A percentile compares a stretch with the other conserved stretches of the same genome.
These are phyloP conservation scores for Salinomyces thailandicus DNA, from an alignment of 2,329 filamentous ascomycete genomes.

Conservation along the genomic window DNA sequence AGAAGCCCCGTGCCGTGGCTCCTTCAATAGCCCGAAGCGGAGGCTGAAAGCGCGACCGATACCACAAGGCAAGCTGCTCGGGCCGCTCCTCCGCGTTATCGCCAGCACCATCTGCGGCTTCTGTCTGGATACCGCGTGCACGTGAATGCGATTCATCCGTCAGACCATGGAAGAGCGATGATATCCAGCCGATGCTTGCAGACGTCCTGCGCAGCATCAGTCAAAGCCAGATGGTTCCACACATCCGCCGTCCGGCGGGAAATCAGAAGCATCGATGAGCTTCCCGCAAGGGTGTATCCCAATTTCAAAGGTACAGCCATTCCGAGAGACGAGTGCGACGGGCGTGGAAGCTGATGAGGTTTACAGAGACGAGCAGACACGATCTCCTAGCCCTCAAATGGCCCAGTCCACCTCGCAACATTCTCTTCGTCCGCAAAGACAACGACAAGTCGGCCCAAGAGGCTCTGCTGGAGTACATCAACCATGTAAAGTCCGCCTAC, in stretches of 20 bases:
- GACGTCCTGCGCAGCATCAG: constrained; percentile 7
- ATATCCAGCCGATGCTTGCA: constrained; percentile 16
- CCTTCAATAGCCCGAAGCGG: no score
- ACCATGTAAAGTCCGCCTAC: constrained; percentile 69
- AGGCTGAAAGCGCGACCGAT: no score
- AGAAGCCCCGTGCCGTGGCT: no score
- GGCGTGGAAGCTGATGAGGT: constrained; percentile 12
- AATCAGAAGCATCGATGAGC: constrained; percentile 41
- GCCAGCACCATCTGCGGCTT: no score
- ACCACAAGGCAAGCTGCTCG: no score
- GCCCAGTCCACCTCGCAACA: constrained; percentile 57
- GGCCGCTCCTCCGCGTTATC: no score
- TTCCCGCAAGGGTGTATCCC: constrained; percentile 50
- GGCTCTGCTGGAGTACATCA: constrained; percentile 48
- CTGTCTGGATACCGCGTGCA: no score
- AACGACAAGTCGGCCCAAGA: constrained; percentile 45
- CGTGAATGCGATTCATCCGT: no score
- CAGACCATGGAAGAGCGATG: constrained; percentile 22
- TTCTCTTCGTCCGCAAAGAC: constrained; percentile 59
- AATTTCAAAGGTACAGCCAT: constrained; percentile 49
- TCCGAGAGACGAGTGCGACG: constrained; percentile 72
- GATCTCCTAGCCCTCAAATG: constrained; percentile 57
- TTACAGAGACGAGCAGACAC: constrained; percentile 45
- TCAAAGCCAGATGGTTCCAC: constrained; percentile 37
- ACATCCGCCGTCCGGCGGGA: constrained; percentile 36